These are phyloP conservation scores for Amanita rubescens DNA, from an alignment of 768 basidiomycete species.

Conservation along the genomic window DNA sequence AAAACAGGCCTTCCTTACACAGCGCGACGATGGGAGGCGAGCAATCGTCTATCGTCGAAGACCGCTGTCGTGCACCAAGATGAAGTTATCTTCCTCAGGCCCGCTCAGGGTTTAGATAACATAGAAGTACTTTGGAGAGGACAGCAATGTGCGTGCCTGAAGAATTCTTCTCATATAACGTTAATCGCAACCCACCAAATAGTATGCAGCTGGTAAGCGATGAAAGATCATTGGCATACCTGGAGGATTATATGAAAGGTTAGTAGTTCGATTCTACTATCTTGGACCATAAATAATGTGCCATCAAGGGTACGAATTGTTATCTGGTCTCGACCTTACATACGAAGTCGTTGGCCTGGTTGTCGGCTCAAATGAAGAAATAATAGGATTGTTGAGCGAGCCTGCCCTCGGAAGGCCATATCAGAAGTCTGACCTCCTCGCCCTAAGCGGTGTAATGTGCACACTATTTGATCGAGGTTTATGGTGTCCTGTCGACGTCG, in stretches of 20 bases:
- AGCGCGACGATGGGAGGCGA: constrained; percentile 20
- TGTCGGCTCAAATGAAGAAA: constrained; percentile 20
- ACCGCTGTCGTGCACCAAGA: constrained; percentile 23
- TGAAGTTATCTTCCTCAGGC: constrained; percentile 30
- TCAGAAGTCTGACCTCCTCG: constrained; percentile 19
- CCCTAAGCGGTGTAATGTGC: constrained; percentile 25
- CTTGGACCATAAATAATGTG: too few species aligned
- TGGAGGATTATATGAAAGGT: constrained; percentile 21
- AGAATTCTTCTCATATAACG: not conserved
- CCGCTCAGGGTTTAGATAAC: constrained; percentile 17
- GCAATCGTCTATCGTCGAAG: constrained; percentile 21
- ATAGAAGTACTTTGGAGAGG: constrained; percentile 32
- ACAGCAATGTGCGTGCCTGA: constrained; percentile 20
- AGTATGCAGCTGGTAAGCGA: constrained; percentile 19
- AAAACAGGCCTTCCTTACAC: constrained; percentile 29
- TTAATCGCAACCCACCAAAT: not conserved
- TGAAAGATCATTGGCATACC: not conserved
- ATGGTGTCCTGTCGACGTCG: constrained; percentile 18
- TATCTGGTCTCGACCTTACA: constrained; percentile 27
- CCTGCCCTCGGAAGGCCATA: constrained; percentile 27
- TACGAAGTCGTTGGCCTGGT: constrained; percentile 29
- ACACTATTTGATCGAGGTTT: constrained; percentile 21
- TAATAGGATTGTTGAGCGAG: constrained; percentile 31
- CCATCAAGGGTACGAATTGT: constrained; percentile 15
- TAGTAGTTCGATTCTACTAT: not conserved